Base-by-base conservation (phyloP, 495 filamentous ascomycete species). In the Xylaria nigripes region DNA sequence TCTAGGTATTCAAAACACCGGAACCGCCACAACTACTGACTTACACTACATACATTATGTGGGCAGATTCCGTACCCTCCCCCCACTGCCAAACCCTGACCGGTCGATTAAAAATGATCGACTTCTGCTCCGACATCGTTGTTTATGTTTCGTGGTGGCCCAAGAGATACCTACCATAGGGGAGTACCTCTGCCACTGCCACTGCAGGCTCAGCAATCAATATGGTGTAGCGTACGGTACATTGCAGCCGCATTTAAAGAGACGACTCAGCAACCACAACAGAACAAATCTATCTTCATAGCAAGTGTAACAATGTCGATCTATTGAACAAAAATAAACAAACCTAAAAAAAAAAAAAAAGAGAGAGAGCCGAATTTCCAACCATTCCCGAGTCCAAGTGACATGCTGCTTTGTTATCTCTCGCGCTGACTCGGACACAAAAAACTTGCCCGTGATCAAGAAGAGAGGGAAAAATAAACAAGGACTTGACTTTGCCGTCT, bases 321-420 rank as follows among this genome's bases (percentile, higher is more conserved):
- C 61, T 36, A 36, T 15, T 36, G 25, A 9, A 9, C 9, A 4
- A 3, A 29, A 29, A 29, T 29, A 9, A 29, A 9, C n/a, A n/a
- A n/a, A n/a, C n/a, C n/a, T n/a, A n/a, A n/a, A n/a, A n/a, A n/a
- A n/a, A n/a, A n/a, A n/a, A n/a, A n/a, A n/a, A n/a, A n/a, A n/a
- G n/a, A n/a, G n/a, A n/a, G n/a, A n/a, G n/a, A n/a, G n/a, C n/a
- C n/a, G n/a, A n/a, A n/a, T n/a, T n/a, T 30, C 27, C 27, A 30
- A 5, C 10, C 27, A 30, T 51, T 59, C 5, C 49, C 47, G 25
- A 46, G 36, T 59, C 58, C 54, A 40, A 66, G 48, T 60, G 61
- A 61, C 61, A 58, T 9, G 27, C 27, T 63, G 61, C 58, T 61
- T 58, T 51, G 58, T 57, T 63, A 66, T n/a, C n/a, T 63, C 56